Base-by-base conservation (phyloP, 2,329 filamentous ascomycete species). In the Colletotrichum somersetense region DNA sequence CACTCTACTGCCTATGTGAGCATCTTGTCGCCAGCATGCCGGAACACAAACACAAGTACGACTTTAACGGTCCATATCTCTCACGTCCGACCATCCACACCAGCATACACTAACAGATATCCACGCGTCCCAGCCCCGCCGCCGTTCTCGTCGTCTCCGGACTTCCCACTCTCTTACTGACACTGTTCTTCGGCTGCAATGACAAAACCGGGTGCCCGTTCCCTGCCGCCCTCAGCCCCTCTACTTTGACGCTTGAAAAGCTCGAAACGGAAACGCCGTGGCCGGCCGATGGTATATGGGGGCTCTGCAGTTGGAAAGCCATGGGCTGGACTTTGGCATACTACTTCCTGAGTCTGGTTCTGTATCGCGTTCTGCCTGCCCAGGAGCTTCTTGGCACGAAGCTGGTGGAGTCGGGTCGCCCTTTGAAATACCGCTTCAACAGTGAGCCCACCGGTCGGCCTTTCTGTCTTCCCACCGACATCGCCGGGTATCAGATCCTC, bases 181-280 rank as follows among this genome's bases (percentile, higher is more conserved):
- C 89, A 68, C 91, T 94, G 76, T 88, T 90, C 59, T 95, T 97
- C 77, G 85, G 92, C 76, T 97, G 95, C 87, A 97, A 97, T 81
- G 94, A 97, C 79, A 85, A 95, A 66, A 91, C 93, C 5, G 95
- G 95, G 70, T 97, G 95, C 77, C 95, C 95, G 59, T 91, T 93
- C 0, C 93, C 94, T 2, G 93, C 92, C 0, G 86, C 94, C 6
- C 86, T 96, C 30, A 85, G 87, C 67, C 94, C 91, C 8, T 89
- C 87, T 48, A 91, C 87, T 4, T 83, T 96, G 74, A 89, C 89
- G 26, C 85, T 93, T 64, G 87, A 91, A n/a, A 88, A 88, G 75
- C 84, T 97, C 76, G 94, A 93, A 82, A 78, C 84, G 59, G 93
- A 97, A 76, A 89, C 92, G 48, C 93, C 92, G 70, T 97, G 94